These are phyloP conservation scores for Paecilomyces sp. DNA, from an alignment of 2,329 filamentous ascomycete genomes.

Conservation along the genomic window DNA sequence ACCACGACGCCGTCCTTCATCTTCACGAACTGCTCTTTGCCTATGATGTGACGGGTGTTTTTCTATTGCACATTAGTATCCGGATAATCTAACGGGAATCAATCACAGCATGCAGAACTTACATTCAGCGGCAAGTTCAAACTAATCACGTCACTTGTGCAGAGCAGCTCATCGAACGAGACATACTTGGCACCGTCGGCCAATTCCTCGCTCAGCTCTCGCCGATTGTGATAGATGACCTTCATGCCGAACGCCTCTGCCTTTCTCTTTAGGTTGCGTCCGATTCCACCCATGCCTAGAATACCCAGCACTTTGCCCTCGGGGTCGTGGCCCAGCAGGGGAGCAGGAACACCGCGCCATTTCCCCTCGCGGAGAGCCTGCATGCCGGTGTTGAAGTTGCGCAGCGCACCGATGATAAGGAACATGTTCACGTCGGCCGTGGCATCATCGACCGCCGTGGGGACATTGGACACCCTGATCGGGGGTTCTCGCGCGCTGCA, in stretches of 20 bases:
- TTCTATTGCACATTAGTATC: conserved; percentile 28
- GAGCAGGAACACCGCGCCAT: conserved; percentile 55
- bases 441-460: conserved; percentile 72
- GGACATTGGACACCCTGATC: conserved; percentile 71
- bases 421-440: conserved; percentile 79
- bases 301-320: conserved; percentile 73
- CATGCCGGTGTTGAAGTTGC: conserved; percentile 65
- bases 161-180: conserved; percentile 64
- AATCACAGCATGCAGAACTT: conserved; percentile 26
- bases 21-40: conserved; percentile 59
- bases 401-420: conserved; percentile 70
- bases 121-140: conserved; percentile 78
- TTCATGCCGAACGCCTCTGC: conserved; percentile 69
- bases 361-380: conserved; percentile 56
- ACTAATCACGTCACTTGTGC: conserved; percentile 67
- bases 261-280: conserved; percentile 67
- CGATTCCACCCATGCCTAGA: conserved; percentile 80
- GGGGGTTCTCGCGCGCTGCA: conserved; percentile 55
- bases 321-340: conserved; percentile 65
- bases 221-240: conserved; percentile 68
- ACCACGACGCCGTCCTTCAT: conserved; percentile 76
- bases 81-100: background rate
- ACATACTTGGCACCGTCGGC: conserved; percentile 41
- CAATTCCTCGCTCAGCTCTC: conserved; percentile 48
- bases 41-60: conserved; percentile 69